A percentile compares a stretch with the other conserved stretches of the same genome.
phyloP scores from a whole-genome alignment of 345 rosid species.

The Hibiscus tridactylites region DNA sequence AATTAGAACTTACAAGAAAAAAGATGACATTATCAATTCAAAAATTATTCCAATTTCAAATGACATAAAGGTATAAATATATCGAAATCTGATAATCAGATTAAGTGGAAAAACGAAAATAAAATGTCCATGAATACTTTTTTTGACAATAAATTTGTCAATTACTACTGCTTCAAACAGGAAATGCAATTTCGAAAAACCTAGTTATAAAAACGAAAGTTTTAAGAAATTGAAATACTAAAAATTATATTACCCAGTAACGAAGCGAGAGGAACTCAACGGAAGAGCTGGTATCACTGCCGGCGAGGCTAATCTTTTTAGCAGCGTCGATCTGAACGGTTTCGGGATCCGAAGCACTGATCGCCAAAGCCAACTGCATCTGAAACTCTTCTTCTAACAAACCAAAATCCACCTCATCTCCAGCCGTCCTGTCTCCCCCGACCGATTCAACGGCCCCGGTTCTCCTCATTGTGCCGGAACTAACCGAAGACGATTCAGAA shows the following conservation, averaged over 20 bases:
- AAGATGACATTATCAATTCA: too few relatives aligned
- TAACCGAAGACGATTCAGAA: conserved; percentile 31
- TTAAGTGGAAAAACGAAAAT: neutral
- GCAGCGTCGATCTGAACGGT: conserved; percentile 95
- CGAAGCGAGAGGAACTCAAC: conserved; percentile 69
- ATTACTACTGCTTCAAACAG: neutral
- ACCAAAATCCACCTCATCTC: conserved; percentile 45
- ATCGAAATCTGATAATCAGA: neutral
- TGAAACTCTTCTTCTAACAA: conserved; percentile 89
- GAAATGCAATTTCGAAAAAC: conserved; percentile 1
- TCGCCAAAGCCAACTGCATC: conserved; percentile 89
- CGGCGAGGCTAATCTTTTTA: conserved; percentile 85
- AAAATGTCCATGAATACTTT: neutral
- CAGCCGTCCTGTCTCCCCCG: conserved; percentile 34
- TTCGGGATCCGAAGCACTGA: conserved; percentile 89
- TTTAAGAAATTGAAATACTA: neutral
- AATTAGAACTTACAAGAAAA: neutral
- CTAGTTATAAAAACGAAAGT: conserved; percentile 5
- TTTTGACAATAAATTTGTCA: neutral
- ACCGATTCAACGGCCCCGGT: conserved; percentile 41
- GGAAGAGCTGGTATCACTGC: conserved; percentile 36
- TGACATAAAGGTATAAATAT: neutral
- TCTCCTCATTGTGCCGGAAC: conserved; percentile 34
- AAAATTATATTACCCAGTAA: conserved; percentile 57
- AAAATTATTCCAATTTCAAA: neutral